phyloP scores from a whole-genome alignment of 2,329 filamentous ascomycete genomes.

The Periconia macrospinosa region DNA sequence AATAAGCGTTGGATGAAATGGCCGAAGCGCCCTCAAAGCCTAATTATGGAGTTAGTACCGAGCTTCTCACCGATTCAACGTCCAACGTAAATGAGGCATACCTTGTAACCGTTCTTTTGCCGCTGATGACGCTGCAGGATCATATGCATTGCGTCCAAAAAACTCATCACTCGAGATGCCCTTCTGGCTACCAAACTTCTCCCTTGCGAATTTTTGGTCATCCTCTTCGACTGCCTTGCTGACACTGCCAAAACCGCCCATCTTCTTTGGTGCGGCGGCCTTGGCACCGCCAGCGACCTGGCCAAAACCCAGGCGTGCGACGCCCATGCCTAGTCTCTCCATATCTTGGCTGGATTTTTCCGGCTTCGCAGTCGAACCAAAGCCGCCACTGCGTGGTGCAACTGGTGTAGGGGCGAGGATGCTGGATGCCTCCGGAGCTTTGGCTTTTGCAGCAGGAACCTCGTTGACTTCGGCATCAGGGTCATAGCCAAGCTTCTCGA shows the following conservation, averaged over 20 bases:
- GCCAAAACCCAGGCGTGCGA: conserved; percentile 83
- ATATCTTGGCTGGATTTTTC: conserved; percentile 72
- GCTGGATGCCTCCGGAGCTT: conserved; percentile 54
- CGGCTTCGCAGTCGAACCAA: conserved; percentile 60
- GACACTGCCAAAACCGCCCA: conserved; percentile 87
- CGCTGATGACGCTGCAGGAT: conserved; percentile 77
- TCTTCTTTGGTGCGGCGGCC: conserved; percentile 68
- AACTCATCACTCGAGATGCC: conserved; percentile 98
- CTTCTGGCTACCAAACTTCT: conserved; percentile 91
- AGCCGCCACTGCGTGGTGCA: conserved; percentile 64
- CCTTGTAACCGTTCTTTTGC: conserved; percentile 80
- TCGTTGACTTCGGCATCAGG: conserved; percentile 73
- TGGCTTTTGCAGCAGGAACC: conserved; percentile 40
- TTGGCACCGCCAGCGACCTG: conserved; percentile 68
- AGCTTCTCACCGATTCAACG: neutral
- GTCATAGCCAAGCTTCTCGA: conserved; percentile 93
- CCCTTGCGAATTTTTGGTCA: conserved; percentile 80
- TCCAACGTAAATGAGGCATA: conserved; percentile 11
- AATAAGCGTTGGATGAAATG: conserved; percentile 97
- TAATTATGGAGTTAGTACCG: conserved; percentile 12
- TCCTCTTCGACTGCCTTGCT: conserved; percentile 65
- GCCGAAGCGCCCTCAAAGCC: conserved; percentile 90
- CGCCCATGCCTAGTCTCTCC: conserved; percentile 87
- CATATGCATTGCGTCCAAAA: conserved; percentile 88
- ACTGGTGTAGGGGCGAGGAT: conserved; percentile 77